Percentiles rank a stretch among this genome's conserved stretches.
These are phyloP conservation scores for Neofusicoccum umdonicola DNA, from an alignment of 2,329 filamentous ascomycete genomes.

Conservation along the genomic window DNA sequence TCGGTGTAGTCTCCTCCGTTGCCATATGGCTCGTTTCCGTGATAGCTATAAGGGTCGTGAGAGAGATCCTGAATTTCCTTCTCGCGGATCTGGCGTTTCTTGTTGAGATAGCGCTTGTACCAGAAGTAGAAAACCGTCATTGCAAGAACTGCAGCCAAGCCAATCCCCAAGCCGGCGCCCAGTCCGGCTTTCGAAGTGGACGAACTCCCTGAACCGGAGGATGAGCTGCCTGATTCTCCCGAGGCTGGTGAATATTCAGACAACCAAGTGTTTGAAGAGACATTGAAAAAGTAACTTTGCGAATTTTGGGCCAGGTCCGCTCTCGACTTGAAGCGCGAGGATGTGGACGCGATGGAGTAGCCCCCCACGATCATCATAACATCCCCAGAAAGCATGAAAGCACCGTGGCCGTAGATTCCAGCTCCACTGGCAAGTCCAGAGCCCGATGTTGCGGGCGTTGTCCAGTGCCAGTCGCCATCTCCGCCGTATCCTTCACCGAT, in stretches of 20 bases:
- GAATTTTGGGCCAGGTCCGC: constrained; percentile 39
- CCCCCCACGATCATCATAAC: constrained; percentile 63
- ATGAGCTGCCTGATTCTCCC: constrained; percentile 18
- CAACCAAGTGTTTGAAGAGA: constrained; percentile 59
- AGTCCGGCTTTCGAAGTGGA: constrained; percentile 46
- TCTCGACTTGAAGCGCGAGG: constrained; percentile 37
- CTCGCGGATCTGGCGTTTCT: constrained; percentile 48
- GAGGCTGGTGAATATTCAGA: constrained; percentile 53
- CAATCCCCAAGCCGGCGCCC: constrained; percentile 45
- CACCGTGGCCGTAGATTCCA: constrained; percentile 62
- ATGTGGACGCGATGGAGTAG: constrained; percentile 48
- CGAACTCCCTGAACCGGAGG: constrained; percentile 32
- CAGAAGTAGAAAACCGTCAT: constrained; percentile 47
- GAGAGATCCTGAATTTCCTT: constrained; percentile 55
- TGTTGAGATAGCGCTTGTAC: constrained; percentile 43
- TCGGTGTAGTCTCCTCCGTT: not conserved
- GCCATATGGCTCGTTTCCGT: not conserved
- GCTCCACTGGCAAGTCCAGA: constrained; percentile 41
- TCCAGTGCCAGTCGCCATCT: constrained; percentile 66
- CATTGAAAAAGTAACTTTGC: constrained; percentile 59
- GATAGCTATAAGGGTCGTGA: constrained; percentile 47
- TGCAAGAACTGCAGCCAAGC: constrained; percentile 40
- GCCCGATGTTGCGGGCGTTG: constrained; percentile 54
- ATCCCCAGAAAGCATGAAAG: constrained; percentile 59
- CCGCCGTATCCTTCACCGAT: constrained; percentile 71